Base-by-base conservation (phyloP, 2,329 filamentous ascomycete genomes). In the Hypoxylon sp. region DNA sequence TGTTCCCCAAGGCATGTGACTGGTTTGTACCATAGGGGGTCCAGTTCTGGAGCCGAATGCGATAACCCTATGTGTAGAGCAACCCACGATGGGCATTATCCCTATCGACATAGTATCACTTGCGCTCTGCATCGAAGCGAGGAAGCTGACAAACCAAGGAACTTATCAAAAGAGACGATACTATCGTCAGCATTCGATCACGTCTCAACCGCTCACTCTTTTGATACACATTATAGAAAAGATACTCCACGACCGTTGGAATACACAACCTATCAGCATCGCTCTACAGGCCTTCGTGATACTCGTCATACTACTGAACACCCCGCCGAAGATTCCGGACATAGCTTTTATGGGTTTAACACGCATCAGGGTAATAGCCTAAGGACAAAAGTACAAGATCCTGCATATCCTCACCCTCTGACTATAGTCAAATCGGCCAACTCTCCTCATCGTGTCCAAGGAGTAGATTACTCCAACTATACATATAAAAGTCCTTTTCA, bases 301-400 rank as follows among this genome's bases (percentile, higher is more conserved):
- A n/a, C n/a, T n/a, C 63, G 67, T 20, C 71, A 73, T 50, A 69
- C 70, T 46, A 59, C 68, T 32, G 67, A 71, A 32, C 69, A 73
- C 32, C 58, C 73, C 8, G 62, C 66, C 9, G 45, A n/a, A n/a
- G n/a, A n/a, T n/a, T n/a, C n/a, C n/a, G 59, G 51, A 5, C 51
- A 54, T 17, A 42, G 40, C 20, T 55, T 34, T 13, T 44, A 56
- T 31, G 42, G 60, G 9, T 19, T 47, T 26, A 27, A 56, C 9
- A 13, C 44, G 13, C 19, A 47, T 11, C 38, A 27, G n/a, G n/a
- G n/a, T n/a, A n/a, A n/a, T n/a, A n/a, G n/a, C n/a, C n/a, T n/a
- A n/a, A n/a, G n/a, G n/a, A n/a, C n/a, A n/a, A n/a, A n/a, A n/a
- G n/a, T n/a, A n/a, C n/a, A n/a, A n/a, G n/a, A n/a, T n/a, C n/a